Percentiles rank a stretch among this genome's conserved stretches.
Evolutionary conservation across 495 filamentous ascomycete genomes (phyloP).

Genomic region (Articulospora tetracladia): DNA sequence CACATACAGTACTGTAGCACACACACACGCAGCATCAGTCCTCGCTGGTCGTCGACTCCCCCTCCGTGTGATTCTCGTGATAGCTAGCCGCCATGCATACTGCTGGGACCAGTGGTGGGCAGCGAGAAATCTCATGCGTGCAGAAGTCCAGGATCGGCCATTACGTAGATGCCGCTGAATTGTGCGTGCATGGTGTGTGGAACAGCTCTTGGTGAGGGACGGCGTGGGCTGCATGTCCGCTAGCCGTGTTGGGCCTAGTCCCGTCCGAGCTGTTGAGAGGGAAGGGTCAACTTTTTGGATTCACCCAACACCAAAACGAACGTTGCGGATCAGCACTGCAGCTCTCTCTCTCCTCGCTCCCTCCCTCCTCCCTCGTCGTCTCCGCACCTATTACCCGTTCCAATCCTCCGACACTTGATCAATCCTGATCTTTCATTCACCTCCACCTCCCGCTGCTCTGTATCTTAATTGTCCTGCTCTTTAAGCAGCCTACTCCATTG

Average conservation of each 20-base stretch:
- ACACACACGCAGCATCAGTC: too few species aligned
- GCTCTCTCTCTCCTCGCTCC: not conserved
- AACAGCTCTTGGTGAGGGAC: not conserved
- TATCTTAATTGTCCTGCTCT: not conserved
- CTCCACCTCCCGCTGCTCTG: not conserved
- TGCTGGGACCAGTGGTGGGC: not conserved
- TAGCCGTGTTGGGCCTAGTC: not conserved
- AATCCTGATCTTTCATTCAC: conserved; percentile 17
- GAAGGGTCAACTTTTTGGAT: conserved; percentile 7
- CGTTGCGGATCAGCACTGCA: conserved; percentile 3
- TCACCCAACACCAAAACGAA: conserved; percentile 9
- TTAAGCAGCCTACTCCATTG: not conserved
- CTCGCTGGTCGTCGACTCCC: too few species aligned
- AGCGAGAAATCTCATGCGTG: not conserved
- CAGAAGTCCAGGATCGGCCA: not conserved
- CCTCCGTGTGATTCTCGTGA: not conserved
- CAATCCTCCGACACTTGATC: conserved; percentile 17
- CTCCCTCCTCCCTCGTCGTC: not conserved
- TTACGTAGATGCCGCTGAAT: not conserved
- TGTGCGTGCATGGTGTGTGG: not conserved
- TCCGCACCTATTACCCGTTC: conserved; percentile 7
- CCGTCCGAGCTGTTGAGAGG: not conserved
- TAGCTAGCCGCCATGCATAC: not conserved
- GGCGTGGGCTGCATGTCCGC: not conserved
- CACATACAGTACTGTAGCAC: too few species aligned